These are phyloP conservation scores for Calophaca sinica DNA, from an alignment of 306 rosid species.

Conservation along the genomic window DNA sequence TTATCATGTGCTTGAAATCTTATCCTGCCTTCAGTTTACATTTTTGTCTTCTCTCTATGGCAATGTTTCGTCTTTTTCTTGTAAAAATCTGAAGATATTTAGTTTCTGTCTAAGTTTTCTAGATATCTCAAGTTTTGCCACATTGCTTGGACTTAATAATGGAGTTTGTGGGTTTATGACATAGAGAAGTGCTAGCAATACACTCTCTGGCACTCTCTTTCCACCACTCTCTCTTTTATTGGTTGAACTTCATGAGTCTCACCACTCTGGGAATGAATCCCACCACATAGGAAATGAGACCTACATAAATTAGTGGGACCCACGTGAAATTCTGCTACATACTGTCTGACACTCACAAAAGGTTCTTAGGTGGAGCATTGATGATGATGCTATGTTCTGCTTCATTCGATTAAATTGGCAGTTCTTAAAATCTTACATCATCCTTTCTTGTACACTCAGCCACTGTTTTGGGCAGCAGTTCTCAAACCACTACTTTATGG, in stretches of 20 bases:
- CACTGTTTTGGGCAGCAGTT: not conserved
- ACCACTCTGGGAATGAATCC: too few species aligned
- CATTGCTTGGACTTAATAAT: conserved; percentile 1
- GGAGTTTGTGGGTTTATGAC: conserved; percentile 17
- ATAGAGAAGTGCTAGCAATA: not conserved
- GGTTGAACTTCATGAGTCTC: too few species aligned
- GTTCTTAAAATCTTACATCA: not conserved
- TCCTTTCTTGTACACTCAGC: not conserved
- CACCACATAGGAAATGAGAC: too few species aligned
- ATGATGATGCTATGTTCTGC: not conserved
- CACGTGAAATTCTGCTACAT: too few species aligned
- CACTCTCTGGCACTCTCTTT: not conserved
- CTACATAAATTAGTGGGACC: too few species aligned
- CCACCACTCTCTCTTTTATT: too few species aligned
- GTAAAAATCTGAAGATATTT: not conserved
- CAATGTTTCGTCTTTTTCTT: not conserved
- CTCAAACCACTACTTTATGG: not conserved
- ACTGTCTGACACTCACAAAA: too few species aligned
- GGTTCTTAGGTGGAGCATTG: not conserved
- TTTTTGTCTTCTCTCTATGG: not conserved
- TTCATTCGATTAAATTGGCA: not conserved
- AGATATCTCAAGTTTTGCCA: not conserved
- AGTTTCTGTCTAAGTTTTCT: conserved; percentile 19
- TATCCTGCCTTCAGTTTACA: not conserved
- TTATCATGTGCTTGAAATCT: not conserved